Evolutionary conservation across 352 stramenopile genomes (phyloP).

Genomic region (Pythium volutum): DNA sequence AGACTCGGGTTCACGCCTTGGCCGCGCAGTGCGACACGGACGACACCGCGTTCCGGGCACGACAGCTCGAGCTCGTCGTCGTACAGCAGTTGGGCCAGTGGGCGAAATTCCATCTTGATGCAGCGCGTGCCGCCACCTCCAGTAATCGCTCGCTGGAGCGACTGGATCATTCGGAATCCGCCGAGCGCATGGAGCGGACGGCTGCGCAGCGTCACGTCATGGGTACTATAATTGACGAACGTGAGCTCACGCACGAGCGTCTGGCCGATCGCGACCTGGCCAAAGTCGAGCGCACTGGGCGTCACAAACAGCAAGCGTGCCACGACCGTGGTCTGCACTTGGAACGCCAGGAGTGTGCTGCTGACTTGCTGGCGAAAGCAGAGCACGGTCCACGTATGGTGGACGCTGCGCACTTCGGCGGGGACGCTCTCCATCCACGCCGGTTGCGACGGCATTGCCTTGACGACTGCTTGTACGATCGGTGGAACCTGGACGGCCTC

Average conservation of each 20-base stretch:
- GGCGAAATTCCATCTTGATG: slow-evolving; percentile 69
- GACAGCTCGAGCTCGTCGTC: slow-evolving; percentile 70
- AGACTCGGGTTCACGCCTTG: slow-evolving; percentile 82
- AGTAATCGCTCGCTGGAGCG: slow-evolving; percentile 41
- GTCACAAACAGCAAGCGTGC: slow-evolving; percentile 49
- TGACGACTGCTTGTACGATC: neutral
- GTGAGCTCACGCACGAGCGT: slow-evolving; percentile 48
- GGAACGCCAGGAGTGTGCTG: slow-evolving; percentile 30
- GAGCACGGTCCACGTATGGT: slow-evolving; percentile 73
- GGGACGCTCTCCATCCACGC: slow-evolving; percentile 23
- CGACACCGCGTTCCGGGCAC: slow-evolving; percentile 27
- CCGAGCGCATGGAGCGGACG: slow-evolving; percentile 76
- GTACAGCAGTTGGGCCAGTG: slow-evolving; percentile 47
- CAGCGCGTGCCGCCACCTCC: slow-evolving; percentile 23
- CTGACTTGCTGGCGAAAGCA: slow-evolving; percentile 48
- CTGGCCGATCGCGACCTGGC: slow-evolving; percentile 85
- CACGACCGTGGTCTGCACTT: slow-evolving; percentile 65
- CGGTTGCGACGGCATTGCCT: neutral
- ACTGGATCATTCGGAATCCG: slow-evolving; percentile 81
- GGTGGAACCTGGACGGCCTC: neutral
- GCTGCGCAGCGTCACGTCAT: slow-evolving; percentile 40
- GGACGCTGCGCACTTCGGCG: slow-evolving; percentile 58
- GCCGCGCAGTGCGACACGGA: slow-evolving; percentile 44
- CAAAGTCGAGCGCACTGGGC: slow-evolving; percentile 62
- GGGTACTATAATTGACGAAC: slow-evolving; percentile 47